These are phyloP conservation scores for Fusarium tuaranense DNA, from an alignment of 2,329 filamentous ascomycete species.

Conservation along the genomic window DNA sequence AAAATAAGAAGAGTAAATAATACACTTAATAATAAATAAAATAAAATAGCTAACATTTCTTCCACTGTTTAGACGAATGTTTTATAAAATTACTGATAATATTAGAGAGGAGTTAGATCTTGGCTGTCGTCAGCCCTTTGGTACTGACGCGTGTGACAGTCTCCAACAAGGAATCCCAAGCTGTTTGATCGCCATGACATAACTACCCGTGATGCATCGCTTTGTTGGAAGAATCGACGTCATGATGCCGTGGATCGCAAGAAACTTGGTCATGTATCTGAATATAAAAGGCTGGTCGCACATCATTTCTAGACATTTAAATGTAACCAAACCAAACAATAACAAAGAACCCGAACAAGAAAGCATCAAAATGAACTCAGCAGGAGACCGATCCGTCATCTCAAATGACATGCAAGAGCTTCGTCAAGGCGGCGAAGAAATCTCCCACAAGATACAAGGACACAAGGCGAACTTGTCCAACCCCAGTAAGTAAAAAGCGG, in stretches of 20 bases:
- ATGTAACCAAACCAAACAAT: background rate
- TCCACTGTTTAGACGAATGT: background rate
- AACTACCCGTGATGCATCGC: conserved; percentile 9
- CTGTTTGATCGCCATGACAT: conserved; percentile 34
- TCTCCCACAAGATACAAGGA: conserved; percentile 48
- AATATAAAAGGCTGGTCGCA: conserved; percentile 8
- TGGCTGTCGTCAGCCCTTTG: background rate
- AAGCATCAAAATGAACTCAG: conserved; percentile 42
- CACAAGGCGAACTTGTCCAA: conserved; percentile 62
- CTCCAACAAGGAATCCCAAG: conserved; percentile 1
- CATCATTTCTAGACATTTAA: too few species aligned
- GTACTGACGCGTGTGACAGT: background rate
- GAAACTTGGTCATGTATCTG: background rate
- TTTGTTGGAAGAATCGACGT: conserved; percentile 19
- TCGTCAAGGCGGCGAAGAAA: conserved; percentile 41
- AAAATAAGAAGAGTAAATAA: background rate
- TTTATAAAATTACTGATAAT: too few species aligned
- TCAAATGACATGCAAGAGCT: conserved; percentile 58
- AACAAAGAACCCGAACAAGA: background rate
- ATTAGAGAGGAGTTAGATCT: background rate
- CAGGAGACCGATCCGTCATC: conserved; percentile 53
- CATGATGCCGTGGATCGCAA: conserved; percentile 19
- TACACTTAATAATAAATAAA: background rate
- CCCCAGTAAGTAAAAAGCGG: conserved; percentile 50
- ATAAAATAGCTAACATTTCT: background rate